phyloP scores from a whole-genome alignment of 352 stramenopile genomes.

The Plasmopara halstedii region DNA sequence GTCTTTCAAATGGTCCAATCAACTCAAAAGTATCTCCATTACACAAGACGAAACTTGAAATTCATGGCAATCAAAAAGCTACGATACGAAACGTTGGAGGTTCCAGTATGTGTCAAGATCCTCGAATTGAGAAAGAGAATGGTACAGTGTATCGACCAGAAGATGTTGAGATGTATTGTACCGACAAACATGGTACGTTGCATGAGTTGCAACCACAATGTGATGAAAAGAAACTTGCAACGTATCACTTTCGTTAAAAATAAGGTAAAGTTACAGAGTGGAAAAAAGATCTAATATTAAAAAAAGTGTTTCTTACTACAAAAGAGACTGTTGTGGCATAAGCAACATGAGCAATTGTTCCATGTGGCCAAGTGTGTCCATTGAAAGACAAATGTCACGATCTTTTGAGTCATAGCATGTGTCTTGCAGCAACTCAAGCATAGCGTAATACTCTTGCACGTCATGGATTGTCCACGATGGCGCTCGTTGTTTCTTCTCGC shows the following conservation, averaged over 20 bases:
- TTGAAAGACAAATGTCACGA: conserved; percentile 25
- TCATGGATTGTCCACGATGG: conserved; percentile 33
- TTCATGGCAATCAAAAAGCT: conserved; percentile 7
- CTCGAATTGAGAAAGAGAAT: background rate
- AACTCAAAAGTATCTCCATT: conserved; percentile 8
- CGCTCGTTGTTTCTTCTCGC: background rate
- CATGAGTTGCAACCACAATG: conserved; percentile 4
- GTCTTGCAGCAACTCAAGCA: conserved; percentile 36
- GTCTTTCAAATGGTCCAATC: background rate
- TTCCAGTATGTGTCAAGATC: too few species aligned
- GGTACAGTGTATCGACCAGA: conserved; percentile 26
- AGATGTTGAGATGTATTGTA: conserved; percentile 15
- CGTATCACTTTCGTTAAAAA: conserved; percentile 29
- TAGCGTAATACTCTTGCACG: conserved; percentile 33
- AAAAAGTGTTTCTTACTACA: conserved; percentile 3
- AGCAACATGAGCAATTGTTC: conserved; percentile 38
- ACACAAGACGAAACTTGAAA: conserved; percentile 3
- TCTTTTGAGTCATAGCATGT: conserved; percentile 15
- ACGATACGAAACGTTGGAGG: too few species aligned
- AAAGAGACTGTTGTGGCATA: conserved; percentile 19
- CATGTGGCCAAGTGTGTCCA: conserved; percentile 33
- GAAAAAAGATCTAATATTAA: conserved; percentile 19
- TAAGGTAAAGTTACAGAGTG: background rate
- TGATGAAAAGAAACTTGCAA: conserved; percentile 30
- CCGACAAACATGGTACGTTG: conserved; percentile 3